These are phyloP conservation scores for Enterospora canceri DNA, from an alignment of 371 early-diverging fungal species.

Conservation along the genomic window DNA sequence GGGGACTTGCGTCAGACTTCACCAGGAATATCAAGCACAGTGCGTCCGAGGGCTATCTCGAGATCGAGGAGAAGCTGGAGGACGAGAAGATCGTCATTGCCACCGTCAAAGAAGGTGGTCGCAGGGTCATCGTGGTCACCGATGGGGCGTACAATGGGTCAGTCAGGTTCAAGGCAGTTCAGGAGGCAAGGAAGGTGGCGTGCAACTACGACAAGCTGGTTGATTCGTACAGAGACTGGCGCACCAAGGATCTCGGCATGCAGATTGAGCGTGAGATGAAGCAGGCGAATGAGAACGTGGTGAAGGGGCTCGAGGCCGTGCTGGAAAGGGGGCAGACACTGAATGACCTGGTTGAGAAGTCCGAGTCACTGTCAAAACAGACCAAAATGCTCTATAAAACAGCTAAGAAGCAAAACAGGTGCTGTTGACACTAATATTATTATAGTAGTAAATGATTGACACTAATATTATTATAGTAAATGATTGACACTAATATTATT, in stretches of 20 bases:
- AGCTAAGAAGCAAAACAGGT: conserved; percentile 84
- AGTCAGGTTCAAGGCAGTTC: conserved; percentile 1
- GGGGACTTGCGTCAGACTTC: conserved; percentile 24
- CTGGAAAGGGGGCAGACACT: conserved; percentile 85
- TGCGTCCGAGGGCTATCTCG: background rate
- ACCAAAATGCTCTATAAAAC: conserved; percentile 91
- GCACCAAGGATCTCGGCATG: conserved; percentile 67
- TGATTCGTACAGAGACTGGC: conserved; percentile 51
- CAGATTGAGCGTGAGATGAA: conserved; percentile 87
- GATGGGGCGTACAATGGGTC: conserved; percentile 11
- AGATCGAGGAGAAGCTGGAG: conserved; percentile 14
- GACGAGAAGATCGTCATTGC: conserved; percentile 3
- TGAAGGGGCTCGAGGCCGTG: conserved; percentile 83
- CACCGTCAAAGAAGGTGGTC: background rate
- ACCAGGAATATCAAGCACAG: background rate
- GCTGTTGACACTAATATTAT: conserved; percentile 59
- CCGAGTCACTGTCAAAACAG: conserved; percentile 71
- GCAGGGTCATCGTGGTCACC: conserved; percentile 2
- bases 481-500: background rate
- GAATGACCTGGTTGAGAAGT: conserved; percentile 75
- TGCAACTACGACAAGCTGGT: conserved; percentile 34
- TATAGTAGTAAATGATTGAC: background rate
- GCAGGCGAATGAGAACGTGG: conserved; percentile 81
- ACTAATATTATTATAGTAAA: background rate
- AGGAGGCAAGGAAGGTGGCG: background rate